Conservation (phyloP, 768 basidiomycete species). For the Naganishia friedmannii region DNA sequence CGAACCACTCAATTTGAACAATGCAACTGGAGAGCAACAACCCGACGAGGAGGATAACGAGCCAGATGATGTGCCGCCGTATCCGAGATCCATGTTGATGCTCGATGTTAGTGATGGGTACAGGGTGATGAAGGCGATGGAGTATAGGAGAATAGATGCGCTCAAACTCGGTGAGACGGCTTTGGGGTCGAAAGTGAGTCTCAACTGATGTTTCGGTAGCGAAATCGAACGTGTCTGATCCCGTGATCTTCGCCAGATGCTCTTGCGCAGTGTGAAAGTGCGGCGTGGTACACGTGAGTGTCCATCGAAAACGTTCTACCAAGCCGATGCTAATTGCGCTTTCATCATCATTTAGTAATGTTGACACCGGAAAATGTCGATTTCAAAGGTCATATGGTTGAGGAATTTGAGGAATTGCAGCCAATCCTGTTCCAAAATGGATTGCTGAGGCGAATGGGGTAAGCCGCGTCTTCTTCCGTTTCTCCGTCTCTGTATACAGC, state of each 20-base stretch:
- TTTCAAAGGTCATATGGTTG: slow-evolving; percentile 56
- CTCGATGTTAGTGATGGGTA: slow-evolving; percentile 77
- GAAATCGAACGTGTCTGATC: background rate
- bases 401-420: slow-evolving; percentile 64
- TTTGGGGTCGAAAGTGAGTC: slow-evolving; percentile 73
- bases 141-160: slow-evolving; percentile 66
- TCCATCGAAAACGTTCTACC: no score
- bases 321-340: slow-evolving; percentile 9
- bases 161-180: slow-evolving; percentile 71
- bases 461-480: slow-evolving; percentile 38
- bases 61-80: slow-evolving; percentile 65
- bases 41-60: slow-evolving; percentile 57
- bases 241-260: slow-evolving; percentile 56
- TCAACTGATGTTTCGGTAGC: no score
- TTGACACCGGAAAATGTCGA: slow-evolving; percentile 67
- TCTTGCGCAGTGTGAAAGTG: slow-evolving; percentile 67
- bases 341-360: slow-evolving; percentile 56
- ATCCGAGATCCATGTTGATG: slow-evolving; percentile 73
- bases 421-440: slow-evolving; percentile 63
- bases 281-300: slow-evolving; percentile 60
- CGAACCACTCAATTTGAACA: background rate
- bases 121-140: slow-evolving; percentile 67
- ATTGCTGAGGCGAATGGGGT: slow-evolving; percentile 69
- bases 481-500: no score
- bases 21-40: slow-evolving; percentile 35